Evolutionary conservation across 495 filamentous ascomycete genomes (phyloP), one percentile per base, ranked within the genome.

Genomic region (Margaritispora aquatica): DNA sequence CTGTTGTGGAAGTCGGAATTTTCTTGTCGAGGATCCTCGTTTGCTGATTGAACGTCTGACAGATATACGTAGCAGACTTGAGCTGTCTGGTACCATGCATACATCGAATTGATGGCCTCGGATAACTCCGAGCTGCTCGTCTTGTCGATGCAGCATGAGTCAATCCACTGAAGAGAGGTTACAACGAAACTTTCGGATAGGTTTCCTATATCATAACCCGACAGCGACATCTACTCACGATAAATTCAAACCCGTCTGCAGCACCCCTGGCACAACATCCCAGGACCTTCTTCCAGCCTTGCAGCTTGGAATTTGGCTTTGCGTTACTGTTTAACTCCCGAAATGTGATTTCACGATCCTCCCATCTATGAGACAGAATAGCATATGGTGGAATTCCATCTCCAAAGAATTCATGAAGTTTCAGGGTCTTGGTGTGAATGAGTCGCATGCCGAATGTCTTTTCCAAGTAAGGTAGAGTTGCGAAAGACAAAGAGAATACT

Each of bases 91-190:
- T 57, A 57, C 55, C 55, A 57, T 27, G 20, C 2, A 53, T 51
- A 75, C 69, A 75, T 75, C 62, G 63, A 56, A 54, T 75, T 74
- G 44, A 75, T 72, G 2, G 72, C 64, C 48, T 75, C 72, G 11
- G 58, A 62, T 1, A 75, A 60, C 52, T 64, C 73, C 1, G 73
- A 68, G 56, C 63, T 67, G 59, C 63, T 65, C 5, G n/a, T 51
- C 29, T 67, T 67, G 31, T 67, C 59, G 47, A 65, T 75, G 54
- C 74, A 75, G 54, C 72, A 75, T 1, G 74, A 75, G 59, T 77
- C 74, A 7, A 77, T 59, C 74, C 74, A 77, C 0, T 34, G 5
- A 5, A 34, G 13, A 13, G 13, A 5, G 29, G 13, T 34, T 34
- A 34, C 5, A 34, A 34, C 13, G 29, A 5, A 34, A 34, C 13